Evolutionary conservation across 2,329 filamentous ascomycete species (phyloP), one percentile per base, ranked within the genome.

Genomic region (Pseudophaeomoniella oleicola): DNA sequence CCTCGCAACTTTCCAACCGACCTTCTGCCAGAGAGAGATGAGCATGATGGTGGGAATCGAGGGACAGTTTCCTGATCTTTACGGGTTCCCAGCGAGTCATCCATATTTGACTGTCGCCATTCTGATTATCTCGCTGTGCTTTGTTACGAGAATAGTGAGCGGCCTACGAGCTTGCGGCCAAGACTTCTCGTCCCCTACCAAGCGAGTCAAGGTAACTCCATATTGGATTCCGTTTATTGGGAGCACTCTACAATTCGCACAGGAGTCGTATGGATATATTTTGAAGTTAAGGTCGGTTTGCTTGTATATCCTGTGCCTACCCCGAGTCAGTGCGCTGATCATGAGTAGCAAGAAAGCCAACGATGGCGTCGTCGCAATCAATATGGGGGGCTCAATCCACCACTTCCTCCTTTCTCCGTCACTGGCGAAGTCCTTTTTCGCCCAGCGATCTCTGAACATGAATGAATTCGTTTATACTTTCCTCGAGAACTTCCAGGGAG

Each of bases 171-270:
- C 22, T 9, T n/a, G n/a, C 9, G 22, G 22, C 9, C 45, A 42
- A 35, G 39, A 35, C 14, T 38, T 37, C 19, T 42, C 44, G 32
- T 34, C 46, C n/a, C 46, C 46, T n/a, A 43, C 51, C 30, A 50
- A 50, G 44, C 54, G 53, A 37, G 60, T 70, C 41, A 66, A 65
- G 50, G 52, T 61, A 38, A 44, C 67, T 15, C 70, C 71, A 17
- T 78, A 78, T 52, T 78, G 71, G 68, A 50, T 78, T 5, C 73
- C 74, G 2, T 59, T 67, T 36, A 22, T 77, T 5, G 69, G 71
- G 29, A 70, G 78, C 56, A 58, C 64, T 4, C 45, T 67, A 30
- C 54, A 53, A 14, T 67, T 73, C 44, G 51, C 62, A 14, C 58
- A 64, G 46, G 50, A 63, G 30, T 60, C 62, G 34, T 54, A 64